Conservation (phyloP, 2,329 filamentous ascomycete genomes). For the Hirsutella rhossiliensis region DNA sequence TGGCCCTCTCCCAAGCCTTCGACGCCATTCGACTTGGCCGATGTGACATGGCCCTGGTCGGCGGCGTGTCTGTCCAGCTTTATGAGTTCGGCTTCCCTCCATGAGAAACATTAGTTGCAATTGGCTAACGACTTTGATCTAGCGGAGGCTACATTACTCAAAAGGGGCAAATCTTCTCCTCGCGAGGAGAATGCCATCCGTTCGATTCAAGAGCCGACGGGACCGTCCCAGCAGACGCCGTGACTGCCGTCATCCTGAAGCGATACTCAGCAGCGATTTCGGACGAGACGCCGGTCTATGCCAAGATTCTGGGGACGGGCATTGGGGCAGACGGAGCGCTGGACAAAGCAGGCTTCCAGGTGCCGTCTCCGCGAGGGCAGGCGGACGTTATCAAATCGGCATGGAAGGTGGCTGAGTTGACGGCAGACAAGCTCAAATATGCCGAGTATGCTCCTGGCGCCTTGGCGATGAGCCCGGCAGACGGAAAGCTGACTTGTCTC, state of each 20-base stretch:
- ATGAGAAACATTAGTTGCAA: not conserved
- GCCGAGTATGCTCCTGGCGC: constrained; percentile 1
- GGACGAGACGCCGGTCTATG: constrained; percentile 2
- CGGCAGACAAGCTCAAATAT: constrained; percentile 3
- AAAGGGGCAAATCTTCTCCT: constrained; percentile 4
- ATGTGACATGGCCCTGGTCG: constrained; percentile 4
- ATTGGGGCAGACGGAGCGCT: constrained; percentile 5
- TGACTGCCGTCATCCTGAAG: constrained; percentile 3
- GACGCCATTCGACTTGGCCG: constrained; percentile 3
- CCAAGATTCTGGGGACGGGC: constrained; percentile 4
- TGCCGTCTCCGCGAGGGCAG: constrained; percentile 5
- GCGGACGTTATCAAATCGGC: constrained; percentile 6
- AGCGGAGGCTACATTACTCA: constrained; percentile 4
- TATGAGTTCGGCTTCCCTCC: constrained; percentile 1
- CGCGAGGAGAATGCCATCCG: constrained; percentile 4
- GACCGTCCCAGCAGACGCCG: constrained; percentile 4
- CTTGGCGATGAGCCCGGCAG: not conserved
- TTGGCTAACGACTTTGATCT: not conserved
- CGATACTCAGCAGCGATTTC: not conserved
- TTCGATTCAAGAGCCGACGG: constrained; percentile 5
- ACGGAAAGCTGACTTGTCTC: not conserved
- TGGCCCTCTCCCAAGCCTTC: constrained; percentile 1
- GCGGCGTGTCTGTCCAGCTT: constrained; percentile 4
- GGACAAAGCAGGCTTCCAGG: constrained; percentile 6
- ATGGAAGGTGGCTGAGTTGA: constrained; percentile 1